Conservation (phyloP, 768 basidiomycete species). For the Tephrocybe sp. region DNA sequence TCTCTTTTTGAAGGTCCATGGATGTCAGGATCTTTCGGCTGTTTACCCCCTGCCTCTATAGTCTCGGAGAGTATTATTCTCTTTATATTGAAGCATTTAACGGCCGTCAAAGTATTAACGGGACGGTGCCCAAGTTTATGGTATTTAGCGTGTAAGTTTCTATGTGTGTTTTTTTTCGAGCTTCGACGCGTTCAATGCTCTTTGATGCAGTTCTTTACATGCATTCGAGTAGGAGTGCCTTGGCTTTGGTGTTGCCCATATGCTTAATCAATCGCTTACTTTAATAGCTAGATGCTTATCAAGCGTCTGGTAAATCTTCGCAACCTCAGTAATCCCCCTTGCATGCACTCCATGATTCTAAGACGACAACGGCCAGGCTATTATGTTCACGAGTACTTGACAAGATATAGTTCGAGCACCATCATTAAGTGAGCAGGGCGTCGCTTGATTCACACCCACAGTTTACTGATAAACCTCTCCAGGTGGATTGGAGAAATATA, state of each 20-base stretch:
- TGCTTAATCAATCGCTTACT: neutral
- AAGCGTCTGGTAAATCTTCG: conserved; percentile 14
- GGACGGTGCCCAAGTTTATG: conserved; percentile 19
- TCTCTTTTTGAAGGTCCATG: neutral
- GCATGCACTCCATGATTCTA: too few species aligned
- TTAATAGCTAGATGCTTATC: conserved; percentile 18
- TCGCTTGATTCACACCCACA: neutral
- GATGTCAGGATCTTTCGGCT: conserved; percentile 15
- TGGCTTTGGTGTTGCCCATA: too few species aligned
- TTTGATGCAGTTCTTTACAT: conserved; percentile 15
- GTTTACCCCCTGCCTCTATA: too few species aligned
- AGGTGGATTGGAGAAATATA: conserved; percentile 55
- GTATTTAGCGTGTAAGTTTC: conserved; percentile 17
- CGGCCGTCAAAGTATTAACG: too few species aligned
- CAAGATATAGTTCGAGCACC: conserved; percentile 15
- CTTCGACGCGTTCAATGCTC: neutral
- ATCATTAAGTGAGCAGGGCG: conserved; percentile 17
- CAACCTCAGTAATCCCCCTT: too few species aligned
- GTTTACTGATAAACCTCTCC: neutral
- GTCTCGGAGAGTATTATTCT: too few species aligned
- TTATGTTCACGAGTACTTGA: conserved; percentile 22
- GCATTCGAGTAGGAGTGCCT: conserved; percentile 16
- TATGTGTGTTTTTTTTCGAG: too few species aligned
- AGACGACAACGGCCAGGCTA: conserved; percentile 1
- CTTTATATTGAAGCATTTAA: too few species aligned